Evolutionary conservation across 2,329 filamentous ascomycete genomes (phyloP), one percentile per base, ranked within the genome.

Genomic region (Aspergillus alliaceus): DNA sequence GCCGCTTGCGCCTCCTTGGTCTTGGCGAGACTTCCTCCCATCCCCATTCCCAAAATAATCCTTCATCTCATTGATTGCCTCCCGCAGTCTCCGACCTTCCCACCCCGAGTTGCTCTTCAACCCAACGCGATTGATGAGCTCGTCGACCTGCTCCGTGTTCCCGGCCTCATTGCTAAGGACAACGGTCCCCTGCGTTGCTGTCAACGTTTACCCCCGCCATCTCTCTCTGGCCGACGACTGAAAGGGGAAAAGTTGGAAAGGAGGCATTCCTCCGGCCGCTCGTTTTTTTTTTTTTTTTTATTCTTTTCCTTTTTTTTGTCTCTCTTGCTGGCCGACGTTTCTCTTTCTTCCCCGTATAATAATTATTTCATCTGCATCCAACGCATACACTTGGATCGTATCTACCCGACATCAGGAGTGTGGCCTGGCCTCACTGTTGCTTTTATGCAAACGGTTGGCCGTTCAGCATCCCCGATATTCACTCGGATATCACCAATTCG

Each of bases 201-300:
- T 64, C 56, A 62, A 58, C 61, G 62, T 67, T 39, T 65, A 62
- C 65, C 55, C 66, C 64, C 50, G 71, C 72, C 50, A 68, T 68
- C 52, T 68, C 70, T 62, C 59, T 67, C 70, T 60, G 66, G 60
- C 60, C 62, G 67, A 48, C 27, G 20, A 67, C 60, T 66, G 62
- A 67, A 66, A 61, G 67, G 66, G 63, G 66, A 67, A 65, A 67
- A 60, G 69, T 66, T 60, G 67, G 58, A 75, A 72, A 75, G 73
- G 74, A 75, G 74, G 72, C 68, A 68, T 72, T 69, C 71, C 72
- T 75, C 73, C 73, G 70, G 72, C 68, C 73, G 67, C 69, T 77
- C 74, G 72, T 76, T 76, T 60, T 66, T 56, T 59, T 64, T 51
- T 66, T 54, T 52, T 69, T 64, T 53, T 9, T 76, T 76, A 59